Evolutionary conservation across 116 monocot genomes (phyloP).

Genomic region (Cymodocea nodosa): DNA sequence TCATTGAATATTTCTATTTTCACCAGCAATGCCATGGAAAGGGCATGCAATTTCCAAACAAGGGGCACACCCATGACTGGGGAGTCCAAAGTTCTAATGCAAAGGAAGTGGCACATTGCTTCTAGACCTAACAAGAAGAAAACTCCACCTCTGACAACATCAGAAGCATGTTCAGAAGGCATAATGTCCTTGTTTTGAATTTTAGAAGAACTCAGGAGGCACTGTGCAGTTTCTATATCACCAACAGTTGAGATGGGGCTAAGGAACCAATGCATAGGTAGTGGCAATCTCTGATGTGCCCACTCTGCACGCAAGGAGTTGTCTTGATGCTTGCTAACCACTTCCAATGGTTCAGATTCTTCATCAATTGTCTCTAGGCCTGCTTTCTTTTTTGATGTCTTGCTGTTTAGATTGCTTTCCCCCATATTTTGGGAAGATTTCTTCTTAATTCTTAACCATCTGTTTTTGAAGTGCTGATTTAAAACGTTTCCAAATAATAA

Average conservation of each 20-base stretch:
- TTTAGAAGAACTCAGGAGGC: conserved; percentile 7
- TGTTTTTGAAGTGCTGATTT: conserved; percentile 50
- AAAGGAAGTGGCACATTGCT: conserved; percentile 29
- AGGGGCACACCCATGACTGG: conserved; percentile 36
- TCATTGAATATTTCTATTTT: conserved; percentile 70
- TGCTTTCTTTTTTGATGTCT: conserved; percentile 10
- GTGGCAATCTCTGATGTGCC: conserved; percentile 78
- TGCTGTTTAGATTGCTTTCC: not conserved
- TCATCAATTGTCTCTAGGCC: conserved; percentile 76
- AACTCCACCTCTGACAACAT: conserved; percentile 54
- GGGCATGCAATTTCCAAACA: conserved; percentile 84
- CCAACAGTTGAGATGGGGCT: conserved; percentile 55
- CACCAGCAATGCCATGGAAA: conserved; percentile 51
- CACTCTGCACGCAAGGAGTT: conserved; percentile 41
- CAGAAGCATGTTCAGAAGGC: conserved; percentile 17
- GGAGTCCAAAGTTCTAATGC: conserved; percentile 13
- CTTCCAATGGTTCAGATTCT: conserved; percentile 29
- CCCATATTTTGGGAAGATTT: conserved; percentile 28
- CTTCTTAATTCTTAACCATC: conserved; percentile 66
- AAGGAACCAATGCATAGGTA: conserved; percentile 85
- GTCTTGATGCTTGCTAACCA: conserved; percentile 10
- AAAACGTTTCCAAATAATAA: conserved; percentile 33
- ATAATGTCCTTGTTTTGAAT: conserved; percentile 8
- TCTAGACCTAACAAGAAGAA: conserved; percentile 77
- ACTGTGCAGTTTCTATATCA: conserved; percentile 7